Base-by-base conservation (phyloP, 106 monocot species). In the Phalaenopsis aphrodite region DNA sequence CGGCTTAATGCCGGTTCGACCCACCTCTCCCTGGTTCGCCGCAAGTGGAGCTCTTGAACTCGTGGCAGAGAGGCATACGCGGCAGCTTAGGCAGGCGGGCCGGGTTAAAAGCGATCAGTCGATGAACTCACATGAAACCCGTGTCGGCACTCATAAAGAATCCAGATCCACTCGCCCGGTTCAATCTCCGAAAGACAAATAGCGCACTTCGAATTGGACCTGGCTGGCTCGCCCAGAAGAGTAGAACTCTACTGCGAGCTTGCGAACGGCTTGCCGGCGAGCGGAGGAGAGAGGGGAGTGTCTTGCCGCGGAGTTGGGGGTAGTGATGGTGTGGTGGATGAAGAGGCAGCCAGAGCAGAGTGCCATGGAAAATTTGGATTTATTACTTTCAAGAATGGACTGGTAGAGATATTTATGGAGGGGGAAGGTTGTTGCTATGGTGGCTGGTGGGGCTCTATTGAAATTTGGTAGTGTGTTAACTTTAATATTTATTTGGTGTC, bases 121-220 rank as follows among this genome's bases (percentile, higher is more conserved):
- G 14, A 89, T 68, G 77, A 89, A 3, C 65, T 17, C 39, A 78
- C 79, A 12, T 89, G 89, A 81, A 89, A 89, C 16, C 79, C 84
- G 9, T 89, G 89, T 57, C 80, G 58, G 77, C 89, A 89, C 42
- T 55, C 30, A 19, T 86, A 86, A 11, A 89, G 82, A 2, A 84
- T 75, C 5, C 84, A 23, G 37, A 89, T 76, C 79, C 57, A n/a
- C 41, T 86, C 89, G 37, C 89, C 89, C 72, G 81, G 82, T 0
- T 65, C 82, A 56, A 89, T 86, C 61, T 89, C 89, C 1, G 55
- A 73, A 16, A 89, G 84, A 72, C 89, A 89, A 3, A 89, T 89
- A 18, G 82, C 78, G 79, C 89, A 89, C 6, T 89, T 86, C 23
- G 16, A 19, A 52, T 52, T 12, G 67, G 75, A 81, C 36, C 76